A percentile compares a stretch with the other conserved stretches of the same genome.
These are phyloP conservation scores for Penicillium sp. DNA, from an alignment of 2,329 filamentous ascomycete genomes.

Conservation along the genomic window DNA sequence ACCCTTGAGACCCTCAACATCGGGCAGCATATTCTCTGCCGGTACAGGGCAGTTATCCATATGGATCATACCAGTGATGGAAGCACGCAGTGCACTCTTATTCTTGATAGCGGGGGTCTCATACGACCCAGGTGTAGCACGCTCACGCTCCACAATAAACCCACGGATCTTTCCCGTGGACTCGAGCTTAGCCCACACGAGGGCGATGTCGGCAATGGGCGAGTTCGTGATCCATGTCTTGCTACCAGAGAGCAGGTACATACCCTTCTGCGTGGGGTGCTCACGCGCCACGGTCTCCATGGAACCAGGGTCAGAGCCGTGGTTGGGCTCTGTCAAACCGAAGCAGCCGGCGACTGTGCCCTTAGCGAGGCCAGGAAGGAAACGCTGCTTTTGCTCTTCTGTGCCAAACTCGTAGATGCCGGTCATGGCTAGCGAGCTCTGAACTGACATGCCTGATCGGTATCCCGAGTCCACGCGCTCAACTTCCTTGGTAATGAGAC, in stretches of 20 bases:
- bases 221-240: constrained; percentile 98
- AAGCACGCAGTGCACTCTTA: constrained; percentile 91
- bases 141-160: constrained; percentile 80
- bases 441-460: constrained; percentile 88
- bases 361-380: constrained; percentile 75
- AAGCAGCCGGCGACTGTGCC: constrained; percentile 82
- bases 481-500: constrained; percentile 83
- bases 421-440: constrained; percentile 90
- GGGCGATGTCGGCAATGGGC: constrained; percentile 77
- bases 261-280: constrained; percentile 79
- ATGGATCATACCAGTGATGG: constrained; percentile 97
- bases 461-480: constrained; percentile 91
- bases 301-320: constrained; percentile 84
- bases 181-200: constrained; percentile 91
- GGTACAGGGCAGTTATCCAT: constrained; percentile 87
- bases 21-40: constrained; percentile 88
- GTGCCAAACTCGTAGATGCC: constrained; percentile 85
- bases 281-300: constrained; percentile 87
- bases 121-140: constrained; percentile 82
- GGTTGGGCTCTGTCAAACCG: constrained; percentile 87
- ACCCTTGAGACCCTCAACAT: constrained; percentile 79
- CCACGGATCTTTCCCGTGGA: constrained; percentile 91
- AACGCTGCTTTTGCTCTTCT: constrained; percentile 82
- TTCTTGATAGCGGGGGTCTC: constrained; percentile 91
- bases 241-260: constrained; percentile 72